Conservation (phyloP, 257 asterid genomes). For the Nemophila menziesii region DNA sequence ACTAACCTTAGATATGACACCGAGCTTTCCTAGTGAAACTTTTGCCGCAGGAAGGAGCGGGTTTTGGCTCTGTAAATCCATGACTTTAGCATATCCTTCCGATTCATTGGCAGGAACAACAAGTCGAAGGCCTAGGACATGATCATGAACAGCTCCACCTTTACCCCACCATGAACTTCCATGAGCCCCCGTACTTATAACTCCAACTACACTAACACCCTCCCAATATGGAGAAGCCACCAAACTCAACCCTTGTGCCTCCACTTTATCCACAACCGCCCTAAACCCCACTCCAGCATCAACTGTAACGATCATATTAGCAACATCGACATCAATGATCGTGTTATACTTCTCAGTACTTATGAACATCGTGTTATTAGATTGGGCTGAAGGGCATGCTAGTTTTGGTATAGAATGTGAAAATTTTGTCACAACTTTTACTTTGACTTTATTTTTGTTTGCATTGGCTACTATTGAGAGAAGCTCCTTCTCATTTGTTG, state of each 20-base stretch:
- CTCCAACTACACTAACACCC: conserved; percentile 73
- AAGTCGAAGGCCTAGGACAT: conserved; percentile 41
- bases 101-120: conserved; percentile 34
- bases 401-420: conserved; percentile 67
- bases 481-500: conserved; percentile 57
- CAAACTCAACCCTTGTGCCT: conserved; percentile 47
- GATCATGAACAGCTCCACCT: conserved; percentile 84
- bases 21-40: conserved; percentile 61
- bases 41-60: conserved; percentile 43
- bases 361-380: conserved; percentile 26
- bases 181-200: conserved; percentile 70
- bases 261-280: conserved; percentile 54
- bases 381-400: conserved; percentile 38
- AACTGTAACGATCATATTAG: conserved; percentile 32
- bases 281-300: too few relatives aligned
- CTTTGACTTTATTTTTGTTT: conserved; percentile 29
- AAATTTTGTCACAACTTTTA: conserved; percentile 57
- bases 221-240: conserved; percentile 86
- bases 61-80: conserved; percentile 23
- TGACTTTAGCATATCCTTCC: conserved; percentile 43
- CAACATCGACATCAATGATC: conserved; percentile 31
- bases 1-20: conserved; percentile 70
- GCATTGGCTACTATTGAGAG: conserved; percentile 51
- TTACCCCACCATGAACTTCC: conserved; percentile 93
- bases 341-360: conserved; percentile 77